Base-by-base conservation (phyloP, 495 filamentous ascomycete species). In the Hyaloscypha hepaticicola region DNA sequence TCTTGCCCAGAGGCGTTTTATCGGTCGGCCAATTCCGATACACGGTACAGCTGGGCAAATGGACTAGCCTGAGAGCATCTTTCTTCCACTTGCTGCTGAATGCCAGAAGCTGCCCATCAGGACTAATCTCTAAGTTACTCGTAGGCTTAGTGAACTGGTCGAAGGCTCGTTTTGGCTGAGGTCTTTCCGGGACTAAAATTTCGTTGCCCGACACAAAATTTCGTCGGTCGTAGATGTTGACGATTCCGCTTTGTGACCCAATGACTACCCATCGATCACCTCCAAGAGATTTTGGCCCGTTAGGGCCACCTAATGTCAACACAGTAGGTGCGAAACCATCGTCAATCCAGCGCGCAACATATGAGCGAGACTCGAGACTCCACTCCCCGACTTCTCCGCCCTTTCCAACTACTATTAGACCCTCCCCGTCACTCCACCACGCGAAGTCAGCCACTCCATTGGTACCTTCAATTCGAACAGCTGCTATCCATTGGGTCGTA, bases 21-120 rank as follows among this genome's bases (percentile, higher is more conserved):
- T 84, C 83, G 48, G 95, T 99, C 24, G 95, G 95, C 95, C 95
- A 99, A 76, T 99, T 98, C 70, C 85, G 86, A 80, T 95, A 99
- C 19, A 97, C 92, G 2, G 92, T 96, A 73, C 92, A 96, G 64
- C 84, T 90, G 1, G 94, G 94, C 69, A 99, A 77, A 75, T 99
- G 95, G 38, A 95, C 93, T 68, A 99, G 76, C 74, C 90, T 80
- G 73, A 99, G 72, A 1, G 92, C 90, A 80, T 98, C 92, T 66
- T 88, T 88, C 80, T 96, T 96, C 79, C 85, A 90, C 52, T 83
- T 83, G 75, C 90, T 94, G 21, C 85, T 89, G 79, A 97, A 90
- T 5, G 84, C 91, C 64, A 99, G 73, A 63, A 98, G 75, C 77
- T 98, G 96, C 9, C 92, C 91, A 76, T 97, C 93, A 0, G 90